Base-by-base conservation (phyloP, 2,329 filamentous ascomycete genomes). In the Nakataea oryzae region DNA sequence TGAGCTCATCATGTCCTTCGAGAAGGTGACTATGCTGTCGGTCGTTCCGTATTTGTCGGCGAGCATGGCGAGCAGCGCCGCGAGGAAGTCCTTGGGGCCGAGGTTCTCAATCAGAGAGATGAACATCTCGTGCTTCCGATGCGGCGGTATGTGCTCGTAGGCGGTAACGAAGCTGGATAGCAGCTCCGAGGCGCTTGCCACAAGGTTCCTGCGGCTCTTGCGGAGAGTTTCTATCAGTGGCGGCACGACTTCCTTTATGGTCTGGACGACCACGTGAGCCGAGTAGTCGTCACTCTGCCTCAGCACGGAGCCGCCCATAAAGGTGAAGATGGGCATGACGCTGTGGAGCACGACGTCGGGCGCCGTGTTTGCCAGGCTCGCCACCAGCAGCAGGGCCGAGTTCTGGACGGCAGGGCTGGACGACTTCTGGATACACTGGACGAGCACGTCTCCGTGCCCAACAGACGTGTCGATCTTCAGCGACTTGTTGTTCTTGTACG, bases 321-420 rank as follows among this genome's bases (percentile, higher is more conserved):
- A 97, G 0, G 95, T 97, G 76, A 99, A 99, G 61, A 99, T 93
- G 14, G 95, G 95, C 95, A 99, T 99, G 61, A 99, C 91, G 68
- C 92, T 97, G 75, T 99, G 93, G 63, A 99, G 81, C 3, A 99
- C 91, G 58, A 96, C 79, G 72, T 96, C 93, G 0, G 96, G 95
- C 0, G 91, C 91, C 67, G 93, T 90, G 54, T 88, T 88, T 27
- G 95, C 93, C 54, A 99, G 80, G 62, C 87, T 89, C 28, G 93
- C 92, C 63, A 97, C 90, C 29, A 99, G 80, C 11, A 97, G 83
- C 17, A 99, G 80, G 4, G 95, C 93, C 7, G 89, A 87, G 70
- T 96, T 97, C 72, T 97, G 96, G 8, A 99, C 92, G 66, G 96
- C 91, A 0, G 93, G 92, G 72, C 90, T 97, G 29, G 90, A 86